phyloP scores from a whole-genome alignment of 331 rosid genomes.

The Acacia pycnantha region DNA sequence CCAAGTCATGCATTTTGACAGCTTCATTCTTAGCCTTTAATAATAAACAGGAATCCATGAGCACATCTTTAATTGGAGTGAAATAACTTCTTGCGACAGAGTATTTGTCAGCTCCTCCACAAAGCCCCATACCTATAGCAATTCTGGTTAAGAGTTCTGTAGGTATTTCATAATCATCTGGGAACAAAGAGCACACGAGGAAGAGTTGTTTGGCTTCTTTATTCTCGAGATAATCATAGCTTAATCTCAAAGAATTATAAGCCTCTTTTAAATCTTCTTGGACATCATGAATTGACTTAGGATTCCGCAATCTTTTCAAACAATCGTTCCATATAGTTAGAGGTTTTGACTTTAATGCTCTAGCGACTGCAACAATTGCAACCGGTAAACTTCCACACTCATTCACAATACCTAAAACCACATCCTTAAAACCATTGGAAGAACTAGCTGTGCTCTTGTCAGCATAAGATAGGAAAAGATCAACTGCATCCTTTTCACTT shows the following conservation, averaged over 20 bases:
- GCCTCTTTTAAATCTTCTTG: constrained; percentile 14
- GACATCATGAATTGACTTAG: background rate
- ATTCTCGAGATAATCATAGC: constrained; percentile 17
- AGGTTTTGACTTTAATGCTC: background rate
- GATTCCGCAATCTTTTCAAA: background rate
- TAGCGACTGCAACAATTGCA: constrained; percentile 28
- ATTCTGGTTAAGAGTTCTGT: constrained; percentile 1
- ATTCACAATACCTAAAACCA: background rate
- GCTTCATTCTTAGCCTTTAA: background rate
- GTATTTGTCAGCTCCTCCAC: background rate
- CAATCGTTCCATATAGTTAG: constrained; percentile 1
- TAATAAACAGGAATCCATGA: constrained; percentile 17
- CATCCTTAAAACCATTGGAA: background rate
- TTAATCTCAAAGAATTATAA: constrained; percentile 19
- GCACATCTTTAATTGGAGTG: background rate
- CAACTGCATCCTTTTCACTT: background rate
- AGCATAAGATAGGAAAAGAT: background rate
- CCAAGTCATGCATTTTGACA: constrained; percentile 38
- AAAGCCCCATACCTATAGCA: constrained; percentile 18
- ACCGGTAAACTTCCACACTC: constrained; percentile 28
- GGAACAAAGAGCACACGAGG: constrained; percentile 28
- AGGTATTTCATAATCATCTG: constrained; percentile 27
- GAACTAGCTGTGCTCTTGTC: background rate
- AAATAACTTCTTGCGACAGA: constrained; percentile 15
- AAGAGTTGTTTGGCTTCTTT: constrained; percentile 4